Percentiles rank a stretch among this genome's conserved stretches.
Evolutionary conservation across 164 flowering plant genomes (phyloP).

Genomic region (Amborella trichopoda): DNA sequence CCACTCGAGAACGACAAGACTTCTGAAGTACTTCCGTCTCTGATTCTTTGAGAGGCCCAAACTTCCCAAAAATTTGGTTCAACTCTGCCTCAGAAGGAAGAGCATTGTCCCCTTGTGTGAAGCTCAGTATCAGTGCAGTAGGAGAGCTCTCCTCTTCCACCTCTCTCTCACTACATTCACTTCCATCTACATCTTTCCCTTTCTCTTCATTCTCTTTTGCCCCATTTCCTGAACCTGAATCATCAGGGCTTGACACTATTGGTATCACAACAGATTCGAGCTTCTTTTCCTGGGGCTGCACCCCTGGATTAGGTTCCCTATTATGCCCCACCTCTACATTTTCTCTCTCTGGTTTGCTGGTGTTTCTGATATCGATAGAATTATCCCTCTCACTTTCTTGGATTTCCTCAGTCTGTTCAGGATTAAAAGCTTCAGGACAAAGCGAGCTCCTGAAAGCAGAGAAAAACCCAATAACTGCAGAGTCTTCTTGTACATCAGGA

Average conservation of each 20-base stretch:
- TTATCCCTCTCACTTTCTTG: no score
- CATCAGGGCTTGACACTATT: no score
- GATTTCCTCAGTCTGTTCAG: no score
- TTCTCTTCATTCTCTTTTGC: no score
- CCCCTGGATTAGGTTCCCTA: no score
- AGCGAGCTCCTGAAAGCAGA: slow-evolving; percentile 35
- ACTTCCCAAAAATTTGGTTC: slow-evolving; percentile 51
- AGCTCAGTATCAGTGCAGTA: slow-evolving; percentile 54
- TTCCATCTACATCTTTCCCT: no score
- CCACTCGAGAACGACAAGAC: slow-evolving; percentile 52
- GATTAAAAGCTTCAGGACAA: slow-evolving; percentile 12
- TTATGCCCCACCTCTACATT: slow-evolving; percentile 1
- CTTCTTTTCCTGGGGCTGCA: no score
- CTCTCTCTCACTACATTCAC: no score
- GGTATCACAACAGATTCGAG: no score
- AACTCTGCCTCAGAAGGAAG: slow-evolving; percentile 50
- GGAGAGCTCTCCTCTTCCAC: slow-evolving; percentile 25
- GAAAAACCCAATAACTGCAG: slow-evolving; percentile 23
- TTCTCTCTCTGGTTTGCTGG: slow-evolving; percentile 1
- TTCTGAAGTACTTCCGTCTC: slow-evolving; percentile 55
- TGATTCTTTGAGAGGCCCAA: slow-evolving; percentile 50
- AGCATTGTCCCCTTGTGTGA: slow-evolving; percentile 41
- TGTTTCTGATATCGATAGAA: no score
- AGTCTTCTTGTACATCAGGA: slow-evolving; percentile 25
- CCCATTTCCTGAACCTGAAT: no score